Evolutionary conservation across 495 filamentous ascomycete genomes (phyloP).

Genomic region (Trichoderma asperelloides): DNA sequence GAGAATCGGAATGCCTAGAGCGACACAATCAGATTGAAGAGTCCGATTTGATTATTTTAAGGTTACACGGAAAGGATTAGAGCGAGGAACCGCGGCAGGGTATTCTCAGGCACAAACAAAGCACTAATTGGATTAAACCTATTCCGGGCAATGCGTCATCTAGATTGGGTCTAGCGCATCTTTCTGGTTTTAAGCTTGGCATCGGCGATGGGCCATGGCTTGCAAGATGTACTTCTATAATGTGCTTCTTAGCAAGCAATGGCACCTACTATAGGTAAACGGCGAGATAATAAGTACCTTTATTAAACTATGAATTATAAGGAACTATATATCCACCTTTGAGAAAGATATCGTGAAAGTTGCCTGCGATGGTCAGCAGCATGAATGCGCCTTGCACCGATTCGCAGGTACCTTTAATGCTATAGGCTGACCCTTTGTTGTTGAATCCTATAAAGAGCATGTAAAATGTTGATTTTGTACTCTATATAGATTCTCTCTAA

Average conservation of each 20-base stretch:
- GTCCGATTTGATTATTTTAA: not conserved
- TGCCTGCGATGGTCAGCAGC: no score
- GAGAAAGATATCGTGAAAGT: no score
- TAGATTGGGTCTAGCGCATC: not conserved
- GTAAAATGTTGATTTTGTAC: not conserved
- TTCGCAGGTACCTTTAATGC: no score
- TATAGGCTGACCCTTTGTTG: not conserved
- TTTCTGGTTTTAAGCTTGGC: no score
- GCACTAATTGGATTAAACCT: not conserved
- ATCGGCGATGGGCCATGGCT: not conserved
- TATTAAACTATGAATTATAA: no score
- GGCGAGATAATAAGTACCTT: no score
- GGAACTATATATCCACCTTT: no score
- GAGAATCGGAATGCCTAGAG: not conserved
- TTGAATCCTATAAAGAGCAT: not conserved
- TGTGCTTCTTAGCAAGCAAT: no score
- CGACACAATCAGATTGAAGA: not conserved
- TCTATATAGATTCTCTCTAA: not conserved
- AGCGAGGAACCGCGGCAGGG: not conserved
- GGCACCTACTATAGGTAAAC: no score
- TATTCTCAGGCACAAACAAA: not conserved
- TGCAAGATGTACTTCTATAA: no score
- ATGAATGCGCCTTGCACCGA: no score
- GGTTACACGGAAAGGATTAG: not conserved
- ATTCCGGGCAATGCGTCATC: not conserved